Base-by-base conservation (phyloP, 441 rosid species). In the Caryocar brasiliense region DNA sequence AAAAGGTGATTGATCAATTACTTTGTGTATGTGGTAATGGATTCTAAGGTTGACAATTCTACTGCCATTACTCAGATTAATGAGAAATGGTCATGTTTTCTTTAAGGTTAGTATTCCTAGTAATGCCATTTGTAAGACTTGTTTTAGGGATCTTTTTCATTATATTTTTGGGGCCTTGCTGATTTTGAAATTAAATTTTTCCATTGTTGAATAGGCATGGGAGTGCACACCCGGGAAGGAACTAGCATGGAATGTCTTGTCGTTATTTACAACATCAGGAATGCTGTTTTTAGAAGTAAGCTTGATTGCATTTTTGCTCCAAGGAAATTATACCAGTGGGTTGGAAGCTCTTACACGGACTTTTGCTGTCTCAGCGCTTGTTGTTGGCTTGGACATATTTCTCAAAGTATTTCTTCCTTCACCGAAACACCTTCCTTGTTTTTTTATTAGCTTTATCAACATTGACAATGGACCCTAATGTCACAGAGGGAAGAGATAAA, bases 261-360 rank as follows among this genome's bases (percentile, higher is more conserved):
- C 96, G 37, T 59, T 85, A 61, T 75, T 81, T 47, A 81, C 98
- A 55, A 79, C 83, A 29, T 81, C 93, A 22, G 98, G 96, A 63
- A 87, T 87, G 96, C 58, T 91, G 61, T 86, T 86, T 63, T 24
- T 91, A 62, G 98, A 91, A 85, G 81, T 87, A 52, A 91, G 98
- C 76, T 76, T 87, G 86, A 74, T 91, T 67, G 96, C 98, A 34
- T 85, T 91, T 74, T 60, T 91, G 47, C 71, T 81, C 58, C 93
- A 86, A 71, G 96, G 98, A 45, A 86, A 85, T 74, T 74, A 82
- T 56, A 82, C 83, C 6, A 82, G 85, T 20, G 93, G 98, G 2
- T 64, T 80, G 54, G 78, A 82, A 51, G 90, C 95, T 19, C 66
- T 91, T 19, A 75, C 90, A 12, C 71, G 88, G 26, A 81, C 95